phyloP scores from a whole-genome alignment of 192 early-diverging fungal species.

The Backusella australiensis region DNA sequence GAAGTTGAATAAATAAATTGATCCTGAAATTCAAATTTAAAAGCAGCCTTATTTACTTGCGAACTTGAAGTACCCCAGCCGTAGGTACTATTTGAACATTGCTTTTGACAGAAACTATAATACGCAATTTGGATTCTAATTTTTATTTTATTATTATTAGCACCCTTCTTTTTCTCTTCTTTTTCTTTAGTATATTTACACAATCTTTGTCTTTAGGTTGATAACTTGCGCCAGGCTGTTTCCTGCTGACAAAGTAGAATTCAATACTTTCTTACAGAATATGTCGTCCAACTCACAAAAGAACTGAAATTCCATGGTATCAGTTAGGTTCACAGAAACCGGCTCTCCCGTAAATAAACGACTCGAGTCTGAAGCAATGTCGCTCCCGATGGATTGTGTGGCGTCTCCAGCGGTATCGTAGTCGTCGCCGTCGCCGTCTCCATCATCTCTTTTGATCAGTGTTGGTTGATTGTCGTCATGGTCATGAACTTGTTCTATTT shows the following conservation, averaged over 20 bases:
- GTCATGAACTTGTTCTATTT: background rate
- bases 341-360: background rate
- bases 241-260: background rate
- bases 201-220: constrained; percentile 6
- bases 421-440: too few relatives aligned
- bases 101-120: constrained; percentile 12
- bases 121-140: background rate
- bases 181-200: background rate
- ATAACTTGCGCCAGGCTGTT: background rate
- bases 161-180: background rate
- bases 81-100: constrained; percentile 11
- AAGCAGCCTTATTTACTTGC: constrained; percentile 7
- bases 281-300: constrained; percentile 2
- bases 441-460: background rate
- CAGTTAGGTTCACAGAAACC: background rate
- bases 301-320: background rate
- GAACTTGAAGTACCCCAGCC: constrained; percentile 13
- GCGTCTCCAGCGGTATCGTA: background rate
- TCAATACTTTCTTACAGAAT: constrained; percentile 8
- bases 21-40: constrained; percentile 2
- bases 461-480: background rate
- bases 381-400: background rate
- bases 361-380: background rate
- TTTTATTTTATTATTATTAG: background rate
- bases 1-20: background rate